A percentile compares a stretch with the other conserved stretches of the same genome.
These are phyloP conservation scores for Phoma sp. DNA, from an alignment of 2,329 filamentous ascomycete genomes.

Conservation along the genomic window DNA sequence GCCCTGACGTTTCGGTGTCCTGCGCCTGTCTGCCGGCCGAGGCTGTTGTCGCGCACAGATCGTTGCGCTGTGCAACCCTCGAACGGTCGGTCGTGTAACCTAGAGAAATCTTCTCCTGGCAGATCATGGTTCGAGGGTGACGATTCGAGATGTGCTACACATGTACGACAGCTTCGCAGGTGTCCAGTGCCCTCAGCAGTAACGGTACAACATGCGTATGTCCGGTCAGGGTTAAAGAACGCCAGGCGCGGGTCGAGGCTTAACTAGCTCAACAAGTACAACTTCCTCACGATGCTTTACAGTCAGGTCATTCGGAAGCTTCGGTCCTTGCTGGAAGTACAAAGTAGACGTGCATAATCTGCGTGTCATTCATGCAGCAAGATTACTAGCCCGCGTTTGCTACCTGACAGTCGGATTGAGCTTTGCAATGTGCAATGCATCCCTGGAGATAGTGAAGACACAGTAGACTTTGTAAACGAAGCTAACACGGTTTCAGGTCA, in stretches of 20 bases:
- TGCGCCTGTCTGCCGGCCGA: constrained; percentile 20
- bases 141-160: constrained; percentile 12
- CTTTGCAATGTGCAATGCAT: no score
- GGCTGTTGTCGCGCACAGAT: constrained; percentile 15
- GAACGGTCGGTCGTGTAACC: constrained; percentile 23
- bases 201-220: constrained; percentile 11
- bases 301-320: not conserved
- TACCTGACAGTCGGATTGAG: no score
- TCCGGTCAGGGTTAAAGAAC: constrained; percentile 2
- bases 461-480: no score
- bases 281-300: not conserved
- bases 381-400: no score
- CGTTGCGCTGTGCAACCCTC: constrained; percentile 22
- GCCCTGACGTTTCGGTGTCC: constrained; percentile 27
- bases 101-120: constrained; percentile 6
- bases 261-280: not conserved
- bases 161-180: constrained; percentile 14
- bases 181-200: constrained; percentile 12
- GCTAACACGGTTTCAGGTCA: no score
- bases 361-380: not conserved
- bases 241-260: constrained; percentile 9
- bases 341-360: not conserved
- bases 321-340: not conserved
- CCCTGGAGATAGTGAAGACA: no score
- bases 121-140: constrained; percentile 3